These are phyloP conservation scores for Papiliotrema fonsecae DNA, from an alignment of 1,284 basidiomycete species.

Conservation along the genomic window DNA sequence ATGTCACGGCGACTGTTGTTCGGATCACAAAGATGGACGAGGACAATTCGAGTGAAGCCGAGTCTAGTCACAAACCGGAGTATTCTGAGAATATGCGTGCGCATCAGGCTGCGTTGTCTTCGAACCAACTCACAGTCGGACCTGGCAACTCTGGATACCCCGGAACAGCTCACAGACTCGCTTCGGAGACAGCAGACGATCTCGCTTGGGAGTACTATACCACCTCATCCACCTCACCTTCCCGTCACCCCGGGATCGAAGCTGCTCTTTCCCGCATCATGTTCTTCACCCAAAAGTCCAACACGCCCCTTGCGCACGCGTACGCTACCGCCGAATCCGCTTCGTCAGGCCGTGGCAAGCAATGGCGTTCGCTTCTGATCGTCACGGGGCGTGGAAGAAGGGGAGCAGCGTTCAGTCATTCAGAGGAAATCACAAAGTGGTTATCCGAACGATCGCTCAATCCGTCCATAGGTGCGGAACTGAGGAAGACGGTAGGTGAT, in stretches of 20 bases:
- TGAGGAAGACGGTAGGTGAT: conserved; percentile 76
- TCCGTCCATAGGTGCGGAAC: conserved; percentile 55
- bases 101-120: conserved; percentile 41
- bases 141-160: conserved; percentile 21
- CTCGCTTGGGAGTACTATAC: conserved; percentile 46
- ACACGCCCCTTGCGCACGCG: conserved; percentile 49
- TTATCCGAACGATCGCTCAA: conserved; percentile 58
- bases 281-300: conserved; percentile 29
- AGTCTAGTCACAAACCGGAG: conserved; percentile 19
- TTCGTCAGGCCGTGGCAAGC: conserved; percentile 48
- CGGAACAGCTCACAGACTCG: conserved; percentile 31
- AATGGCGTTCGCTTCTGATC: conserved; percentile 56
- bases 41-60: conserved; percentile 12
- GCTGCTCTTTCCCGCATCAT: conserved; percentile 26
- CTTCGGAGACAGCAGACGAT: conserved; percentile 49
- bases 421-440: conserved; percentile 59
- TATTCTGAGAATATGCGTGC: conserved; percentile 28
- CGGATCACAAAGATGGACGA: conserved; percentile 53
- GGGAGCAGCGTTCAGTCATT: conserved; percentile 57
- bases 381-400: conserved; percentile 67
- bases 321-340: conserved; percentile 55
- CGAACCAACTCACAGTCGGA: conserved; percentile 42
- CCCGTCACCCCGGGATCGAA: conserved; percentile 12
- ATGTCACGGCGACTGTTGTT: conserved; percentile 67
- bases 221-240: conserved; percentile 10